Conservation (phyloP, 202 grass and related monocot genomes). For the Dendrocalamus latiflorus region DNA sequence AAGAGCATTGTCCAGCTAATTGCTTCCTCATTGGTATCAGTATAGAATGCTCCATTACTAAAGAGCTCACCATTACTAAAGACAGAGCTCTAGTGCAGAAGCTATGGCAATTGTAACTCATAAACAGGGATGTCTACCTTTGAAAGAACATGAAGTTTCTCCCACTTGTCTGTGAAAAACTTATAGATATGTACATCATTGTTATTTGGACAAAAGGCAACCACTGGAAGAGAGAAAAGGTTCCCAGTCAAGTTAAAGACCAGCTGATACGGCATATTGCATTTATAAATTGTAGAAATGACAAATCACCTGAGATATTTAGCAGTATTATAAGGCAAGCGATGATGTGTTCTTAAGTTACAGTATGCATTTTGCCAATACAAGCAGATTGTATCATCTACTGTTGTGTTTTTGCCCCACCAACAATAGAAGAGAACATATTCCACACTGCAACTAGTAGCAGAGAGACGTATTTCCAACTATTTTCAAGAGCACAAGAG, state of each 20-base stretch:
- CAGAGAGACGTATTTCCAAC: neutral
- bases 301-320: neutral
- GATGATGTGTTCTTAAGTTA: neutral
- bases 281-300: neutral
- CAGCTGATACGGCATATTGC: neutral
- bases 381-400: neutral
- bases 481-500: neutral
- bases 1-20: no score
- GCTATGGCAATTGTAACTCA: neutral
- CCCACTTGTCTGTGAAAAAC: conserved; percentile 88
- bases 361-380: no score
- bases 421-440: neutral
- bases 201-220: conserved; percentile 98
- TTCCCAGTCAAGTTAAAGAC: neutral
- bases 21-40: no score
- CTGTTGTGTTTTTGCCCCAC: no score
- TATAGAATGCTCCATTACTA: no score
- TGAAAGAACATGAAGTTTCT: conserved; percentile 93
- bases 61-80: no score
- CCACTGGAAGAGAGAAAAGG: conserved; percentile 54
- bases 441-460: neutral
- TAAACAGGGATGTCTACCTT: conserved; percentile 48
- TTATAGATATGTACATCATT: conserved; percentile 96
- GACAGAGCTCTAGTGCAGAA: neutral
- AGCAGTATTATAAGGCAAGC: neutral